Evolutionary conservation across 495 filamentous ascomycete genomes (phyloP).

Genomic region (Aspergillus bertholletiae): DNA sequence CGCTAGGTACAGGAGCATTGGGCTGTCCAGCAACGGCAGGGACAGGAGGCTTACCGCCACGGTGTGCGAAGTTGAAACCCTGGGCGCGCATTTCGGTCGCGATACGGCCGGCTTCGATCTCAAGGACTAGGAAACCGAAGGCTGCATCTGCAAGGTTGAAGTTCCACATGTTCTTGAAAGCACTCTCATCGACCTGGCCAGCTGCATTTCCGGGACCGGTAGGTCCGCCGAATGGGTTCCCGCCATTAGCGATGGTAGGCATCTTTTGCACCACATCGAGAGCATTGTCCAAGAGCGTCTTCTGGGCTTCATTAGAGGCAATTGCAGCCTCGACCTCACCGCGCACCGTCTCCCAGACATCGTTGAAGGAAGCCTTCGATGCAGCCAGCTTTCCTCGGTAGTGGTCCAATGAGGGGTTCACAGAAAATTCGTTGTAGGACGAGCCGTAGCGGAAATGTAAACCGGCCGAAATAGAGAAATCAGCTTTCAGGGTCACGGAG

Average conservation of each 20-base stretch:
- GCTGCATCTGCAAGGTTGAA: conserved; percentile 98
- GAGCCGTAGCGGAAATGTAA: conserved; percentile 98
- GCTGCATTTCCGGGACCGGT: conserved; percentile 65
- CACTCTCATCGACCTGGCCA: conserved; percentile 95
- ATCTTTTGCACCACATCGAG: conserved; percentile 91
- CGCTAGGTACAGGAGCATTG: conserved; percentile 30
- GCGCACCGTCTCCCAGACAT: conserved; percentile 99
- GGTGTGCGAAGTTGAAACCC: conserved; percentile 98
- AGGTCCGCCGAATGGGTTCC: conserved; percentile 92
- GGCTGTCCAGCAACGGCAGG: conserved; percentile 31
- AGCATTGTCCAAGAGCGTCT: conserved; percentile 84
- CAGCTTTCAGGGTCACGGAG: conserved; percentile 94
- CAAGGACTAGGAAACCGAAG: conserved; percentile 91
- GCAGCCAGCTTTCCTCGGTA: conserved; percentile 99
- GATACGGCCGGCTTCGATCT: conserved; percentile 90
- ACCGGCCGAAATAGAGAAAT: conserved; percentile 97
- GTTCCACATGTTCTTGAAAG: conserved; percentile 99
- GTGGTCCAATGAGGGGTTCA: conserved; percentile 96
- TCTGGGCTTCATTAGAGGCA: conserved; percentile 85
- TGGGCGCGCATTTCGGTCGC: conserved; percentile 98
- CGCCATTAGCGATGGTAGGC: conserved; percentile 89
- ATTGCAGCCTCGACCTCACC: conserved; percentile 92
- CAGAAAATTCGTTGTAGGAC: conserved; percentile 99
- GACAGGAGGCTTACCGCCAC: conserved; percentile 49
- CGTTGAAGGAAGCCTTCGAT: conserved; percentile 97